These are phyloP conservation scores for Scheffersomyces cryptocercus DNA, from an alignment of 1,139 yeast species.

Conservation along the genomic window DNA sequence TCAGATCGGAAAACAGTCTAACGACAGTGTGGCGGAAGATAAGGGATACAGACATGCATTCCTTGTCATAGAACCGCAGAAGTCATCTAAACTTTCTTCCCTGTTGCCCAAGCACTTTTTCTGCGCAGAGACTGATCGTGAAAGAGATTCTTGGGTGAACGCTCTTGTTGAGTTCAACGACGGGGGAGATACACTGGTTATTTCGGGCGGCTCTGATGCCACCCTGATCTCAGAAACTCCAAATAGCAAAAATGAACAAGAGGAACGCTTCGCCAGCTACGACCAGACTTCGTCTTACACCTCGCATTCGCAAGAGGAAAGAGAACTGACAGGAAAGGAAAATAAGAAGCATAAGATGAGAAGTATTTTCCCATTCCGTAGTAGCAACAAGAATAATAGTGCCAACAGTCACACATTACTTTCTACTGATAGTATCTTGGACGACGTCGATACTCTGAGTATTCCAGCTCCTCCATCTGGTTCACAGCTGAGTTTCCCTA, in stretches of 20 bases:
- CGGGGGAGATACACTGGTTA: constrained; percentile 4
- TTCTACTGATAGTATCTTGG: not conserved
- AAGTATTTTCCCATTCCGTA: constrained; percentile 61
- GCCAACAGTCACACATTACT: not conserved
- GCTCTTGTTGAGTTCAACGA: constrained; percentile 50
- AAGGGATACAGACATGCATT: constrained; percentile 80
- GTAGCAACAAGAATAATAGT: constrained; percentile 14
- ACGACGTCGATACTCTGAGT: constrained; percentile 2
- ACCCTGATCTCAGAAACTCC: not conserved
- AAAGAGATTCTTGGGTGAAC: constrained; percentile 78
- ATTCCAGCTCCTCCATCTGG: constrained; percentile 2
- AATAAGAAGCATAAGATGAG: constrained; percentile 52
- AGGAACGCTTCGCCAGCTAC: constrained; percentile 4
- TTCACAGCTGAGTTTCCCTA: too few relatives aligned
- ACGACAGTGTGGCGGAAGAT: constrained; percentile 63
- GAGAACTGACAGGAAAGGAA: constrained; percentile 24
- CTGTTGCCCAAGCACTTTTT: constrained; percentile 63
- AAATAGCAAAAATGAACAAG: constrained; percentile 1
- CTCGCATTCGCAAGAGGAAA: constrained; percentile 5
- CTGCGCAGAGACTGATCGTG: constrained; percentile 81
- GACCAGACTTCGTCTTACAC: constrained; percentile 7
- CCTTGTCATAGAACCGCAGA: constrained; percentile 64
- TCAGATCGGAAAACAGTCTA: constrained; percentile 64
- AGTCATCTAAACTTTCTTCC: constrained; percentile 52
- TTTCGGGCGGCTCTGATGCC: not conserved